Evolutionary conservation across 768 basidiomycete genomes (phyloP), one percentile per base, ranked within the genome.

Genomic region (Podaxis sp.): DNA sequence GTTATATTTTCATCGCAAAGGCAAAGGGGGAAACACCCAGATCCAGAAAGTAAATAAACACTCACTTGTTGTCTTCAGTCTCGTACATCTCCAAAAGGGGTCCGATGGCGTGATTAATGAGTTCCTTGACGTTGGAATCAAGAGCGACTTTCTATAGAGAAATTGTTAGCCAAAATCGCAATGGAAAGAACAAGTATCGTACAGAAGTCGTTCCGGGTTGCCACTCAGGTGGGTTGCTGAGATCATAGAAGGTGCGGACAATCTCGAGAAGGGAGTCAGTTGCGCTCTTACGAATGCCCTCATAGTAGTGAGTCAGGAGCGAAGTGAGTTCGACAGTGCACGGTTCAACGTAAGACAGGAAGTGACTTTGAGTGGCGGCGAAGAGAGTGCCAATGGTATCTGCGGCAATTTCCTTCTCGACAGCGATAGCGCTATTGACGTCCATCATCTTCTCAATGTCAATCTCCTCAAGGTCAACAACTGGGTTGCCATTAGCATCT

Each of bases 381-480:
- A 99, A 99, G 65, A 99, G 77, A 38, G 91, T 89, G 64, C 96
- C 95, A 66, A 99, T 89, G 4, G 96, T 94, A 73, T 99, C 96
- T 26, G 95, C 94, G 22, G 97, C 96, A 64, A 98, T 97, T 80
- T 99, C 97, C 77, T 99, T 99, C 82, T 99, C 97, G 60, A 99
- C 95, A 48, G 96, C 96, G 67, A 99, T 90, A 22, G 95, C 96
- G 68, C 91, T 93, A 80, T 95, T 96, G 65, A 96, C 93, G 65
- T 95, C 92, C 71, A 95, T 84, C 75, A 93, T 81, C 75, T 94
- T 93, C 68, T 93, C 93, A 55, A 93, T 75, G 68, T 95, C 92
- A 50, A 92, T 74, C 57, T 94, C 91, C 63, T 93, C 92, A 62
- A 87, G 75, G 64, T 92, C 89, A 60, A 83, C 76, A 40, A 85